A percentile compares a stretch with the other conserved stretches of the same genome.
phyloP scores from a whole-genome alignment of 1,284 basidiomycete species.

The Ustilago xerochloae region DNA sequence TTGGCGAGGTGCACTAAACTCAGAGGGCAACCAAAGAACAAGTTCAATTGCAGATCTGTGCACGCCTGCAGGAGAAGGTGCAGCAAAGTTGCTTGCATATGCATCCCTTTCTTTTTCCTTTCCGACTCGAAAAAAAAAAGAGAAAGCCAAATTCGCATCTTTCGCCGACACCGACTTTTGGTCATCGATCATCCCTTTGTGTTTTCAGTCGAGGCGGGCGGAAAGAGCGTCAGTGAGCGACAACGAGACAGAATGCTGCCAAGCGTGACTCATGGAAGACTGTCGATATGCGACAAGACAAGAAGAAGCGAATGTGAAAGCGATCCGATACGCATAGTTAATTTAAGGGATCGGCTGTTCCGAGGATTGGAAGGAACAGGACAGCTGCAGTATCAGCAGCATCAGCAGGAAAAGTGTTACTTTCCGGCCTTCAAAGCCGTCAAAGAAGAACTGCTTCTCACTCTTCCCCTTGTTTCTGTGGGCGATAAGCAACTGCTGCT shows the following conservation, averaged over 20 bases:
- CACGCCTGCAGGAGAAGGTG: constrained; percentile 33
- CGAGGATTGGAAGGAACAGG: constrained; percentile 12
- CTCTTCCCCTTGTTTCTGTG: not conserved
- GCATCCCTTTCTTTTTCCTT: not conserved
- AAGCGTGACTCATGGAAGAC: too few species aligned
- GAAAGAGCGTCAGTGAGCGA: too few species aligned
- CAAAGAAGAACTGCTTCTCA: not conserved
- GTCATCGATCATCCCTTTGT: constrained; percentile 5
- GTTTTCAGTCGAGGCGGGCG: too few species aligned
- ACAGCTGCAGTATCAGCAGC: not conserved
- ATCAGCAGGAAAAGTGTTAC: not conserved
- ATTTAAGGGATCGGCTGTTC: constrained; percentile 2
- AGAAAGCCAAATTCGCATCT: constrained; percentile 4
- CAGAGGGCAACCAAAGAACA: constrained; percentile 2
- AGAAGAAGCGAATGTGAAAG: not conserved
- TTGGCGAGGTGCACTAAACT: constrained; percentile 1
- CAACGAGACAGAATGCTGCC: too few species aligned
- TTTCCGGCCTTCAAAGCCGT: constrained; percentile 17
- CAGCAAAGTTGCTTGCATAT: constrained; percentile 1
- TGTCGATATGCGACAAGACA: too few species aligned
- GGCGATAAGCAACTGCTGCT: constrained; percentile 3
- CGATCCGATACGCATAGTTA: not conserved
- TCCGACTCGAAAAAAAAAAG: too few species aligned
- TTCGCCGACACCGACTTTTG: not conserved
- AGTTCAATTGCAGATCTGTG: constrained; percentile 33